A percentile compares a stretch with the other conserved stretches of the same genome.
These are phyloP conservation scores for Pseudoscleropodium purum DNA, from an alignment of 225 moss, liverwort and hornwort species.

Conservation along the genomic window DNA sequence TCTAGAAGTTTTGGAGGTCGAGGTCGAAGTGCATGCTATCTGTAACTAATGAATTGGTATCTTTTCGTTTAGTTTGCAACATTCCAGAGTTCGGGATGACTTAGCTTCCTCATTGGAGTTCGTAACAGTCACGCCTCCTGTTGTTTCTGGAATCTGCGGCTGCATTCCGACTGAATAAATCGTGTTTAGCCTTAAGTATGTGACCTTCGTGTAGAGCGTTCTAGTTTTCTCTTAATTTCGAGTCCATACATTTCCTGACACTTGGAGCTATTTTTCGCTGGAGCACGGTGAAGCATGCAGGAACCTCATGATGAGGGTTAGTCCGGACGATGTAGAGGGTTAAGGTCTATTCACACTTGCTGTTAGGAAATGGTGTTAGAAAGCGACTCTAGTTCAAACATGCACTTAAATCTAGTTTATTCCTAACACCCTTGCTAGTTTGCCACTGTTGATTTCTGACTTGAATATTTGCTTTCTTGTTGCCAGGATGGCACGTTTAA, in stretches of 20 bases:
- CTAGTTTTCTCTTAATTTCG: background rate
- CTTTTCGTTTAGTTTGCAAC: background rate
- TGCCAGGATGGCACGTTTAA: constrained; percentile 52
- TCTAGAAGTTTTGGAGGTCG: background rate
- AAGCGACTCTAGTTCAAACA: background rate
- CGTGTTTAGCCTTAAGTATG: background rate
- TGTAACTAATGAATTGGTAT: background rate
- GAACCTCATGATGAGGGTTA: background rate
- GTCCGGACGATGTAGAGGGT: background rate
- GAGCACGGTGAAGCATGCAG: background rate
- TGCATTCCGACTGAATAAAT: background rate
- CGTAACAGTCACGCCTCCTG: background rate
- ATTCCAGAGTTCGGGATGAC: background rate
- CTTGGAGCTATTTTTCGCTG: background rate
- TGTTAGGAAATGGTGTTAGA: background rate
- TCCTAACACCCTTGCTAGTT: background rate
- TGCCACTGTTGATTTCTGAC: background rate
- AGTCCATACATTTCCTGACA: background rate
- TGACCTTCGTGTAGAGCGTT: background rate
- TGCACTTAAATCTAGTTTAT: background rate
- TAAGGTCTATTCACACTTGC: background rate
- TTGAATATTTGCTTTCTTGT: background rate
- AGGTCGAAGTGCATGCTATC: background rate
- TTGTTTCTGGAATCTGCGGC: background rate
- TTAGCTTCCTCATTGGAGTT: background rate